Evolutionary conservation across 306 rosid genomes (phyloP).

Genomic region (Corylus heterophylla): DNA sequence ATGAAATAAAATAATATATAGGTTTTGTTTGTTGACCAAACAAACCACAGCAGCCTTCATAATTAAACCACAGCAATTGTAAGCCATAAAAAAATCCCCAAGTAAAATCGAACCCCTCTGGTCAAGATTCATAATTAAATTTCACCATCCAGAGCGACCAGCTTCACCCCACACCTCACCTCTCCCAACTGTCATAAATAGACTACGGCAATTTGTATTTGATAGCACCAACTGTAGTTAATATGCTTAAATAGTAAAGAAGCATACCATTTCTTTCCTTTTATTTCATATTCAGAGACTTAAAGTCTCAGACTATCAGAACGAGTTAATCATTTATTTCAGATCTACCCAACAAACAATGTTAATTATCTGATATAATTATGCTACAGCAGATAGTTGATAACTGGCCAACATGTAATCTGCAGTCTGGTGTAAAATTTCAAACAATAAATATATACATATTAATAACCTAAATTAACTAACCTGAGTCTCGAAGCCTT

Average conservation of each 20-base stretch:
- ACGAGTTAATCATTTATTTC: constrained; percentile 8
- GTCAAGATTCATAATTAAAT: constrained; percentile 48
- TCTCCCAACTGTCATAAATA: constrained; percentile 21
- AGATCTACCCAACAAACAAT: constrained; percentile 25
- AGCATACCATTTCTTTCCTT: neutral
- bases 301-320: constrained; percentile 13
- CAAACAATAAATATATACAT: neutral
- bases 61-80: constrained; percentile 19
- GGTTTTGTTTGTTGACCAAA: constrained; percentile 55
- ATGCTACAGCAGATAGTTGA: neutral
- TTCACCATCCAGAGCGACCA: constrained; percentile 25
- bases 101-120: constrained; percentile 23
- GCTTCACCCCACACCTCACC: constrained; percentile 15
- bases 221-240: constrained; percentile 9
- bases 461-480: constrained; percentile 22
- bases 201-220: constrained; percentile 12
- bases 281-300: neutral
- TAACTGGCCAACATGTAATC: neutral
- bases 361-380: constrained; percentile 19
- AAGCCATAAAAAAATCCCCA: constrained; percentile 13
- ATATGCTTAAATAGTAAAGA: neutral
- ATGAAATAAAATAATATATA: constrained; percentile 22
- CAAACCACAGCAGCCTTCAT: constrained; percentile 26
- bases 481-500: constrained; percentile 94
- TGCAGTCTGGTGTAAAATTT: constrained; percentile 3